Percentiles rank a stretch among this genome's conserved stretches.
Conservation (phyloP, 2,329 filamentous ascomycete species). For the Hypoxylon sp. region DNA sequence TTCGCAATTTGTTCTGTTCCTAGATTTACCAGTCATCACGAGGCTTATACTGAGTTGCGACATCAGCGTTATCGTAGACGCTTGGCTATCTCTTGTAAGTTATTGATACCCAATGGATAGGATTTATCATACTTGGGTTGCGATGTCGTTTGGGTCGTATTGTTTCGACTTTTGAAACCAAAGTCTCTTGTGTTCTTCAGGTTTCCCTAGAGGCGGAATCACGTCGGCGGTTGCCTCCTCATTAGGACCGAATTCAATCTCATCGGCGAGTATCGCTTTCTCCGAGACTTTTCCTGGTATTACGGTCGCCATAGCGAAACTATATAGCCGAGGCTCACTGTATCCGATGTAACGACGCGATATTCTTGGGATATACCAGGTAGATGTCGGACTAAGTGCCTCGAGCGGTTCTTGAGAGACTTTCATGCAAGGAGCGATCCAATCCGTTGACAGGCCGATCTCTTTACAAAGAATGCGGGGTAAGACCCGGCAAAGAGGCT, state of each 20-base stretch:
- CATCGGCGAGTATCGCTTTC: conserved; percentile 35
- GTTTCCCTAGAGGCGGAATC: conserved; percentile 45
- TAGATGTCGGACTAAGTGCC: background rate
- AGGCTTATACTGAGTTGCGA: conserved; percentile 54
- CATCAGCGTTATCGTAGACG: conserved; percentile 58
- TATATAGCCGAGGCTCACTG: background rate
- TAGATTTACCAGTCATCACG: conserved; percentile 44
- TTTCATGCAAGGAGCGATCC: background rate
- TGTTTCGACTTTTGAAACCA: conserved; percentile 51
- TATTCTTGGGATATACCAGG: background rate
- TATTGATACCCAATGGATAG: no score
- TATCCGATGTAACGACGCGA: background rate
- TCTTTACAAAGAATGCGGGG: conserved; percentile 36
- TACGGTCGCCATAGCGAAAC: conserved; percentile 43
- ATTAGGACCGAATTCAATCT: conserved; percentile 28
- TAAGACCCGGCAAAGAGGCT: conserved; percentile 35
- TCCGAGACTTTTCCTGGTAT: conserved; percentile 34
- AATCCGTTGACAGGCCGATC: background rate
- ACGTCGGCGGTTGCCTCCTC: conserved; percentile 32
- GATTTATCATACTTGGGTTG: conserved; percentile 43
- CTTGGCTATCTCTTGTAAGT: conserved; percentile 53
- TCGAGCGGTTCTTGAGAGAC: background rate
- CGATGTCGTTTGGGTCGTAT: conserved; percentile 44
- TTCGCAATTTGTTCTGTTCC: no score
- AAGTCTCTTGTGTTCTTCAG: conserved; percentile 47